Base-by-base conservation (phyloP, 306 rosid species). In the Castanopsis chinensis region DNA sequence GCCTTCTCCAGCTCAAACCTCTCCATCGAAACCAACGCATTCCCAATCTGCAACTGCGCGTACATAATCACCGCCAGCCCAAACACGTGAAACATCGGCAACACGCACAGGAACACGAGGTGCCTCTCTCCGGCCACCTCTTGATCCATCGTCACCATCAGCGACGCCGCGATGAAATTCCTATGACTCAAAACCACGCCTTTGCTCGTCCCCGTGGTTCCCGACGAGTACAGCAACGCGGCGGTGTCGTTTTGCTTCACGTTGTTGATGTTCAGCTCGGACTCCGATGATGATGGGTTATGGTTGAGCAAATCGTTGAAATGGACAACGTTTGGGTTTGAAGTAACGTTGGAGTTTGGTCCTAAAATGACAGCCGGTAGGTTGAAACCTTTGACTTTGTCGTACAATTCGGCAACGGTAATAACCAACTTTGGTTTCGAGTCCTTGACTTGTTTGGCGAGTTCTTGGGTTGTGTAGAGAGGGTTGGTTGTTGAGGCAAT, bases 41-140 rank as follows among this genome's bases (percentile, higher is more conserved):
- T 88, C 35, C 97, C 98, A 49, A 82, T 80, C 74, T 78, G 88
- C 35, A 94, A 87, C 86, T 85, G 85, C 55, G 91, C 12, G 77
- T 72, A 90, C 14, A 76, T 15, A n/a, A 92, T 76, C n/a, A 91
- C 82, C 1, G 77, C 59, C 69, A 95, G 71, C 21, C 99, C 99
- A 45, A 92, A 91, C 51, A 95, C 93, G 69, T 95, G 99, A 70
- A 92, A 95, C 97, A 95, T 91, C 0, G 97, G 99, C 76, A 95
- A 52, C 30, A 92, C 91, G 74, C 91, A 88, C 10, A 95, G 89
- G 60, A n/a, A 87, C 70, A 91, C 88, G 10, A 71, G 15, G 55
- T 85, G 58, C 76, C 35, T 71, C 43, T 82, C 87, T 3, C 91
- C 89, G 0, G 76, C 60, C 53, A 80, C 17, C 1, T 82, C 89